A percentile compares a stretch with the other conserved stretches of the same genome.
Conservation (phyloP, 2,329 filamentous ascomycete species). For the Colletotrichum sp. region DNA sequence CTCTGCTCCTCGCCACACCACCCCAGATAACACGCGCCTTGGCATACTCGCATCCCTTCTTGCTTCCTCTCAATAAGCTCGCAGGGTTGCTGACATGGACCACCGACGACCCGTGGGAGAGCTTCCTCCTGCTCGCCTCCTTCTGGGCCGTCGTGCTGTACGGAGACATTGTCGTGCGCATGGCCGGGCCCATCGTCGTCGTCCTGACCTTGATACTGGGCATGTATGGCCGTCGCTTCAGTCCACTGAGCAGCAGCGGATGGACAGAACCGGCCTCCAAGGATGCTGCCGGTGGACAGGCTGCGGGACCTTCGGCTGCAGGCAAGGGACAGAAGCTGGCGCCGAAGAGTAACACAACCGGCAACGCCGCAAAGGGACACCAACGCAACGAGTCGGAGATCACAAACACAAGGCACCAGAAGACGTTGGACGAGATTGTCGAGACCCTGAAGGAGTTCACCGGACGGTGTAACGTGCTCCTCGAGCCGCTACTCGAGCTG, state of each 20-base stretch:
- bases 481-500: constrained; percentile 86
- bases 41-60: constrained; percentile 94
- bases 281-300: constrained; percentile 16
- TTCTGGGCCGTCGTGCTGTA: constrained; percentile 92
- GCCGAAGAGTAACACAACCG: constrained; percentile 25
- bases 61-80: constrained; percentile 85
- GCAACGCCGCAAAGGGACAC: constrained; percentile 37
- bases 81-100: constrained; percentile 93
- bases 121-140: constrained; percentile 82
- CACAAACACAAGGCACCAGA: constrained; percentile 78
- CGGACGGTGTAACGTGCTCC: constrained; percentile 85
- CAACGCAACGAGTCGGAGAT: constrained; percentile 58
- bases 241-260: constrained; percentile 84
- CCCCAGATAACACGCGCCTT: constrained; percentile 93
- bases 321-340: constrained; percentile 5
- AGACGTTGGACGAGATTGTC: constrained; percentile 96
- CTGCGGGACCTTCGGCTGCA: neutral
- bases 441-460: constrained; percentile 92
- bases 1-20: constrained; percentile 88
- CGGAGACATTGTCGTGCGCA: constrained; percentile 80
- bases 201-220: constrained; percentile 82
- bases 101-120: constrained; percentile 93
- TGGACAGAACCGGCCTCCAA: constrained; percentile 60
- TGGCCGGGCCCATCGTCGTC: constrained; percentile 82
- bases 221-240: constrained; percentile 92